Evolutionary conservation across 1,284 basidiomycete species (phyloP).

Genomic region (Gymnopus androsaceus): DNA sequence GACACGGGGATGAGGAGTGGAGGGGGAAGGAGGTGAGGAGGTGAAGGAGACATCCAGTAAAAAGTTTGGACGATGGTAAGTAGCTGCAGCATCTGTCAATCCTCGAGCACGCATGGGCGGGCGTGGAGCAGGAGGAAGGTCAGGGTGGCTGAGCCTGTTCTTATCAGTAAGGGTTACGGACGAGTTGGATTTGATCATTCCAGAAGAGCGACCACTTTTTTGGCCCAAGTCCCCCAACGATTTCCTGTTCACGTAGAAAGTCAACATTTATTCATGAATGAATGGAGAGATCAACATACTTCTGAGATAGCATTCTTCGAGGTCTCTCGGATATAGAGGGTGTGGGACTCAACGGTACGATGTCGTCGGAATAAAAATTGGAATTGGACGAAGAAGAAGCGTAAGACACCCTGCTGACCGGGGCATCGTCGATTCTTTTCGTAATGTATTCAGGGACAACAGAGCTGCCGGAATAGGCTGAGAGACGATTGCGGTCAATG

Average conservation of each 20-base stretch:
- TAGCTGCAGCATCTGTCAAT: constrained; percentile 46
- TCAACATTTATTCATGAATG: background rate
- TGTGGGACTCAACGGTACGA: constrained; percentile 4
- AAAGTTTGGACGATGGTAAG: constrained; percentile 30
- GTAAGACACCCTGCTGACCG: constrained; percentile 50
- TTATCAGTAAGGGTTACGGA: constrained; percentile 27
- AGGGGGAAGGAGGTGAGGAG: constrained; percentile 16
- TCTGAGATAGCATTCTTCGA: background rate
- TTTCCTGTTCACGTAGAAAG: constrained; percentile 3
- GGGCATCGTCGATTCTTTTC: constrained; percentile 37
- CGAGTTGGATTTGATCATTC: constrained; percentile 23
- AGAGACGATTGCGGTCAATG: constrained; percentile 46
- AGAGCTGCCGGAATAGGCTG: constrained; percentile 55
- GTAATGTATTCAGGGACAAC: constrained; percentile 41
- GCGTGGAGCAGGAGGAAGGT: constrained; percentile 27
- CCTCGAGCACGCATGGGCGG: constrained; percentile 50
- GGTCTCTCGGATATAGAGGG: constrained; percentile 13
- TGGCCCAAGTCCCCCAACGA: constrained; percentile 1
- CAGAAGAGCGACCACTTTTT: background rate
- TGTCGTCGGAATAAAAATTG: constrained; percentile 31
- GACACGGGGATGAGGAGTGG: constrained; percentile 26
- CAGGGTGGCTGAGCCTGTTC: constrained; percentile 35
- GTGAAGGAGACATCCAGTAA: constrained; percentile 20
- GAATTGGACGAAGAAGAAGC: constrained; percentile 59
- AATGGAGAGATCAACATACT: constrained; percentile 7